Evolutionary conservation across 1,284 basidiomycete genomes (phyloP), one percentile per base, ranked within the genome.

Genomic region (Chondrostereum purpureum): DNA sequence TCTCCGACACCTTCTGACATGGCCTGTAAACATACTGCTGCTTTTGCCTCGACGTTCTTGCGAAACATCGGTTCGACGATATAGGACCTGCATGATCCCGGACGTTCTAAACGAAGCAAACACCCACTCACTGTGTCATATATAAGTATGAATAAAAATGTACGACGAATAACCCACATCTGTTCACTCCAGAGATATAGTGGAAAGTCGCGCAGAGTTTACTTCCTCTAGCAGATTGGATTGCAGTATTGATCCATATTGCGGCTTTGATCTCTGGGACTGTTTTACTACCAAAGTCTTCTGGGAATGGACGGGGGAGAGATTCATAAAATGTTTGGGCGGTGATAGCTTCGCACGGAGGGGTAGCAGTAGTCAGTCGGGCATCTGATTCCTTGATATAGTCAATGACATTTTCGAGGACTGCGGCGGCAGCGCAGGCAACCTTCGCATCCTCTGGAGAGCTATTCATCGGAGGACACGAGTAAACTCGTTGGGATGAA

Each of bases 101-200:
- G 72, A 16, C 73, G 69, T 33, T 70, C 67, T 5, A 85, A 53
- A 33, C 78, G 77, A 22, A 85, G 64, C 13, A 84, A 58, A 56
- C 74, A 78, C 2, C 82, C 81, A 39, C 80, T 73, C 10, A 79
- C 80, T 83, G 42, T 10, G 21, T n/a, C n/a, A n/a, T n/a, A n/a
- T n/a, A n/a, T n/a, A n/a, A n/a, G n/a, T n/a, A n/a, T n/a, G n/a
- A n/a, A n/a, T n/a, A n/a, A n/a, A n/a, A n/a, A n/a, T n/a, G n/a
- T n/a, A n/a, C n/a, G n/a, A n/a, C n/a, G n/a, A n/a, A n/a, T n/a
- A n/a, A n/a, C n/a, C n/a, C n/a, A n/a, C n/a, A n/a, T n/a, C n/a
- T n/a, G n/a, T n/a, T n/a, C n/a, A n/a, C n/a, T n/a, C n/a, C n/a
- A n/a, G n/a, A n/a, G n/a, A n/a, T n/a, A n/a, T n/a, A n/a, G n/a